phyloP scores from a whole-genome alignment of 169 alveolate genomes.

The Eimeria necatrix region DNA sequence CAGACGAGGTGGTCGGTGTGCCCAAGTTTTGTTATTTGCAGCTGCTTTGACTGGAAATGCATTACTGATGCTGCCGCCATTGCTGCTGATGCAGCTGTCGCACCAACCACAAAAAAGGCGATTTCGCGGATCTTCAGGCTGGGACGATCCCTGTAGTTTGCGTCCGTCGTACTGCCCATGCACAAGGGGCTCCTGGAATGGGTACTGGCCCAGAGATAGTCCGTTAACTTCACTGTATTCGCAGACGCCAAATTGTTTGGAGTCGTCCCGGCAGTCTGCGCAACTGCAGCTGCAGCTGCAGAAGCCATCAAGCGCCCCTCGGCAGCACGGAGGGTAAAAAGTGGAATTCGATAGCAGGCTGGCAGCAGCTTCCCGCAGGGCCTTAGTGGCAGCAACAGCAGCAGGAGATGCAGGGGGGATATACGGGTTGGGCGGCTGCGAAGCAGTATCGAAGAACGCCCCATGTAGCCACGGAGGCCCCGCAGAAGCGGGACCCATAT shows the following conservation, averaged over 20 bases:
- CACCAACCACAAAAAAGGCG: background rate
- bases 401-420: background rate
- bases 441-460: background rate
- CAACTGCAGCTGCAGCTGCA: background rate
- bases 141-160: background rate
- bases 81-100: slow-evolving; percentile 26
- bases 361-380: background rate
- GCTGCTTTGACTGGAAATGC: background rate
- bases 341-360: background rate
- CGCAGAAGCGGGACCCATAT: background rate
- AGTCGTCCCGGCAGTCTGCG: background rate
- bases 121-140: background rate
- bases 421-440: too few species aligned
- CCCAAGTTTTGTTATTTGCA: background rate
- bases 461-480: background rate
- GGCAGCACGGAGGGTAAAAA: background rate
- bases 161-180: too few species aligned
- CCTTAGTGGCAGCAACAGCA: background rate
- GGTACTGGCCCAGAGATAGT: too few species aligned
- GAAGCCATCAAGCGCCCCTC: background rate
- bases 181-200: background rate
- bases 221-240: too few species aligned
- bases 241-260: too few species aligned
- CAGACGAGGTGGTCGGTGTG: background rate
- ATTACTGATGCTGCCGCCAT: background rate